Evolutionary conservation across 2,329 filamentous ascomycete species (phyloP), one percentile per base, ranked within the genome.

Genomic region (Nemania sp.): DNA sequence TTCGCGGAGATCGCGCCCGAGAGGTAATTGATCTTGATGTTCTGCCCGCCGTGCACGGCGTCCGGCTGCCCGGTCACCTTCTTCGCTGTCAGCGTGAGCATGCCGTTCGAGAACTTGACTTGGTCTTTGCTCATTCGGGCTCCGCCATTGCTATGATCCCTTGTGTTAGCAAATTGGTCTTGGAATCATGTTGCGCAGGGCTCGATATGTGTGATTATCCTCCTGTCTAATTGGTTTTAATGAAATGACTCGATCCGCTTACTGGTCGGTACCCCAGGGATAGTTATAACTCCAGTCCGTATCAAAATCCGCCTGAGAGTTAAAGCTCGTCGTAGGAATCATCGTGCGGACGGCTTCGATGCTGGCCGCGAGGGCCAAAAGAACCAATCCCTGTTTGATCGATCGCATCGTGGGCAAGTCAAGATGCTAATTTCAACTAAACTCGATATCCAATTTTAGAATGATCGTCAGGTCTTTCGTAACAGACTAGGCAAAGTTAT

Each of bases 251-350:
- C 6, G 4, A 49, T 5, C 34, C n/a, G 43, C 55, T 55, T 23
- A 58, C 55, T 83, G 80, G 61, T 80, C 77, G 15, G 73, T 77
- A 19, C 80, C 80, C 81, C 80, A 82, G 2, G 79, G 80, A 62
- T 84, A 83, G 59, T 79, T 75, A 67, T 80, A 79, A 48, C 65
- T 67, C 70, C 79, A 83, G 66, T 78, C 68, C 5, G 67, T 60
- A 50, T 75, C 70, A 49, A 78, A 76, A 61, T 66, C 60, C 39
- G 68, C 37, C 49, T 70, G 69, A 0, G 69, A 71, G 61, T 71
- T 63, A 63, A 76, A 75, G 54, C 67, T 71, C 11, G 68, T 71
- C 8, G 51, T 66, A 1, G 73, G 73, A 52, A 76, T 76, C 20
- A 75, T 68, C 8, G 72, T 71, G 28, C 64, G 63, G 5, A 69